Percentiles rank a stretch among this genome's conserved stretches.
phyloP scores from a whole-genome alignment of 495 filamentous ascomycete species.

The Penicillium malachiteum region DNA sequence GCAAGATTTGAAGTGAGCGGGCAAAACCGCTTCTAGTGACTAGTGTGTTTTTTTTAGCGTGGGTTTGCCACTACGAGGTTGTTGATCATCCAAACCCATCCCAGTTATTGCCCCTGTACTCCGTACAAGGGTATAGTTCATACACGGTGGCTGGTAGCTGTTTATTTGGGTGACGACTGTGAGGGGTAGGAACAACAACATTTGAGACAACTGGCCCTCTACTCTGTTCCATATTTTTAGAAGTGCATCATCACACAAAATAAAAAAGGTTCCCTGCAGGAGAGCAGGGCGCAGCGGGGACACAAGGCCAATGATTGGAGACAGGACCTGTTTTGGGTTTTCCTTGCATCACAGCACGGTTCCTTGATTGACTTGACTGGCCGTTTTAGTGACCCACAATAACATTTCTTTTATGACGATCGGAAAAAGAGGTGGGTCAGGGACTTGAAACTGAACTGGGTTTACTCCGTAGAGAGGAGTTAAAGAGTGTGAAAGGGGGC shows the following conservation, averaged over 20 bases:
- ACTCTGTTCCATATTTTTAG: too few relatives aligned
- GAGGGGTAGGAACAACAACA: too few relatives aligned
- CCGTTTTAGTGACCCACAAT: not conserved
- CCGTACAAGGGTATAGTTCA: too few relatives aligned
- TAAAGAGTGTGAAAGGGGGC: not conserved
- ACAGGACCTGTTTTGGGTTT: not conserved
- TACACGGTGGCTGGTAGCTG: too few relatives aligned
- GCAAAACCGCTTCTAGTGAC: too few relatives aligned
- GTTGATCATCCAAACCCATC: too few relatives aligned
- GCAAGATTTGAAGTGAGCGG: too few relatives aligned
- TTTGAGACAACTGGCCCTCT: too few relatives aligned
- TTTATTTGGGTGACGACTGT: too few relatives aligned
- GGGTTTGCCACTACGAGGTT: too few relatives aligned
- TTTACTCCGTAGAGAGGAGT: not conserved
- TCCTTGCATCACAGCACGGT: slow-evolving; percentile 1
- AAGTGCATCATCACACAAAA: not conserved
- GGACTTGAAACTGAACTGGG: not conserved
- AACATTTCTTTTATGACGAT: slow-evolving; percentile 1
- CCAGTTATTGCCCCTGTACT: too few relatives aligned
- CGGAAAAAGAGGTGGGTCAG: not conserved
- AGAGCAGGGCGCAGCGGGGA: not conserved
- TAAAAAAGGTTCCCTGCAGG: not conserved
- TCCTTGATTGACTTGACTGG: slow-evolving; percentile 1
- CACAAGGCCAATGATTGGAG: not conserved
- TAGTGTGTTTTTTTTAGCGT: too few relatives aligned